A percentile compares a stretch with the other conserved stretches of the same genome.
These are phyloP conservation scores for Chalciporus sp. DNA, from an alignment of 1,284 basidiomycete genomes.

Conservation along the genomic window DNA sequence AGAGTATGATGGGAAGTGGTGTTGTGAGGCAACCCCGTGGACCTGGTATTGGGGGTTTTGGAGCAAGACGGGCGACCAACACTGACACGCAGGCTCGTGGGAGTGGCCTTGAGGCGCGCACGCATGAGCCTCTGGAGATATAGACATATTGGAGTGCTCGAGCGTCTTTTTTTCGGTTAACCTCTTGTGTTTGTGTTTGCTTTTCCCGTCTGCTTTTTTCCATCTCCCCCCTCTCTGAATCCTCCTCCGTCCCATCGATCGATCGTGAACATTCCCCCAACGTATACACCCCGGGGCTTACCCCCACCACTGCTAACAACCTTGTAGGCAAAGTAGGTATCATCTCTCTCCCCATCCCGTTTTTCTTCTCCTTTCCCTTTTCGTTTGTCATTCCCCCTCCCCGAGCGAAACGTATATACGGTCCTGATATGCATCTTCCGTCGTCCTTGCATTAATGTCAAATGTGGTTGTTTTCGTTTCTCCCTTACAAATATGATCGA, in stretches of 20 bases:
- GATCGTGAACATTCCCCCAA: neutral
- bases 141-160: slow-evolving; percentile 35
- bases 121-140: slow-evolving; percentile 83
- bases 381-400: too few species aligned
- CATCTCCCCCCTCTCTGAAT: neutral
- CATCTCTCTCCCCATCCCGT: too few species aligned
- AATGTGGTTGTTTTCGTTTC: too few species aligned
- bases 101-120: slow-evolving; percentile 72
- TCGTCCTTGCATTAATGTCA: too few species aligned
- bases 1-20: slow-evolving; percentile 46
- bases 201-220: neutral
- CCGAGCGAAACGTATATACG: too few species aligned
- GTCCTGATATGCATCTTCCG: too few species aligned
- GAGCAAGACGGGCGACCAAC: slow-evolving; percentile 54
- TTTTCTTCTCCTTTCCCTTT: too few species aligned
- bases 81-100: slow-evolving; percentile 60
- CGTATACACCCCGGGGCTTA: too few species aligned
- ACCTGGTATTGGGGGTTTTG: slow-evolving; percentile 72
- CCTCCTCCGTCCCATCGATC: slow-evolving; percentile 6
- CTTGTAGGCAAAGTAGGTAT: too few species aligned
- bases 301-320: too few species aligned
- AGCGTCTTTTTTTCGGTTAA: too few species aligned
- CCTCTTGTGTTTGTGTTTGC: neutral
- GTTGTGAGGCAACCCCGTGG: slow-evolving; percentile 82
- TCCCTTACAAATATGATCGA: too few species aligned